Percentiles rank a stretch among this genome's conserved stretches.
Conservation (phyloP, 306 rosid species). For the Corylus americana region DNA sequence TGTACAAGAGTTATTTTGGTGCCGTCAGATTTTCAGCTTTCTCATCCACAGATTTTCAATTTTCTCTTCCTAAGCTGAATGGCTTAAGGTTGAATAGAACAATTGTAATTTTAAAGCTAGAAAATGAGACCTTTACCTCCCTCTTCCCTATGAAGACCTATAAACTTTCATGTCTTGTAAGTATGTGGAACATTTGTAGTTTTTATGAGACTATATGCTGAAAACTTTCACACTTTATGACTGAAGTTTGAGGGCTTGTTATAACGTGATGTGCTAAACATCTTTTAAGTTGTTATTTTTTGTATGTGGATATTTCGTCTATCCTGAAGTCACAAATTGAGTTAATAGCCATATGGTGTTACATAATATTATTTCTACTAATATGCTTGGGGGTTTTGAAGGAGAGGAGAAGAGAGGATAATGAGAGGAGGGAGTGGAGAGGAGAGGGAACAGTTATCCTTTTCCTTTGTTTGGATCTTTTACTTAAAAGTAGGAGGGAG, state of each 20-base stretch:
- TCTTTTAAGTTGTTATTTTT: neutral
- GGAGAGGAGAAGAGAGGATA: neutral
- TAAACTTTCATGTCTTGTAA: neutral
- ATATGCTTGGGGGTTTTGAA: neutral
- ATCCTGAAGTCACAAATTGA: neutral
- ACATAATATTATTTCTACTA: neutral
- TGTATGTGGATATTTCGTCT: neutral
- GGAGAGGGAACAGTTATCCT: neutral
- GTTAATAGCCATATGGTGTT: neutral
- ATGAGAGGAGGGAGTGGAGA: neutral
- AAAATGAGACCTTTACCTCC: neutral
- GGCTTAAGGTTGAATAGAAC: neutral
- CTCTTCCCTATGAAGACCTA: neutral
- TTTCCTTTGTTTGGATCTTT: neutral
- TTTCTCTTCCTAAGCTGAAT: neutral
- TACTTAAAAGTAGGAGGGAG: neutral
- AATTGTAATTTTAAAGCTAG: neutral
- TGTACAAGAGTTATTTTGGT: neutral
- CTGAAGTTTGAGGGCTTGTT: neutral
- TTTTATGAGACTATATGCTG: neutral
- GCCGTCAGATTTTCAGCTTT: constrained; percentile 8
- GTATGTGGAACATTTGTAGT: neutral
- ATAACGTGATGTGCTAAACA: neutral
- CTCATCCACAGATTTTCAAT: neutral
- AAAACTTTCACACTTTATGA: neutral